Evolutionary conservation across 2,329 filamentous ascomycete species (phyloP), one percentile per base, ranked within the genome.

Genomic region (Microdochium trichocladiopsis): DNA sequence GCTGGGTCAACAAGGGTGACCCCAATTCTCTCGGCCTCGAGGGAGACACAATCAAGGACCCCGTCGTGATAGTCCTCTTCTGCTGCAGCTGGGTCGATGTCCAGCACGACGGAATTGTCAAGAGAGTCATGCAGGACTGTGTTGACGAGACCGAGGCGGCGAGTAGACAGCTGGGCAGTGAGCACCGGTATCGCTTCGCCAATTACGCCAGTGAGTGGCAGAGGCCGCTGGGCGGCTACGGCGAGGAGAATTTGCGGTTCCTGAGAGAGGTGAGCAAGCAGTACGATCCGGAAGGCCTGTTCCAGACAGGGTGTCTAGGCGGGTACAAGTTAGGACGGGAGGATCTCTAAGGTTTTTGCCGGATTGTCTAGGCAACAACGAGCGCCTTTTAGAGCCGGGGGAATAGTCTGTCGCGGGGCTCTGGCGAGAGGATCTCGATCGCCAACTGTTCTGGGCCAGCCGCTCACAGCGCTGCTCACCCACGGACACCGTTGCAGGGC

Each of bases 171-270:
- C 41, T 52, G n/a, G 47, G 50, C 18, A 51, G 52, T 53, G 41
- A 60, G 63, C 52, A 52, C 31, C 33, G 55, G 0, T 68, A 65
- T 56, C 64, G 66, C 53, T 71, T 69, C 50, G 62, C 68, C 50
- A 70, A 69, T 57, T 69, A 71, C 43, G 62, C 63, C 53, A 57
- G 59, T 0, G 60, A 62, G 51, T 61, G 62, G 52, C 61, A 63
- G 53, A 52, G 60, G 21, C 56, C 60, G 6, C 57, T 65, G 37
- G 59, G 54, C 1, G 63, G 65, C 4, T 71, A 70, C 50, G 69
- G 69, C 2, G 56, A 50, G 21, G 58, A 54, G 23, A 69, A 67
- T 50, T 51, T 64, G 33, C 51, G 59, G 50, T 59, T 55, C 47
- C 50, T 72, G 55, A 57, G 58, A 22, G 52, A 48, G 6, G 58